These are phyloP conservation scores for Penicillium sp. DNA, from an alignment of 2,329 filamentous ascomycete species.

Conservation along the genomic window DNA sequence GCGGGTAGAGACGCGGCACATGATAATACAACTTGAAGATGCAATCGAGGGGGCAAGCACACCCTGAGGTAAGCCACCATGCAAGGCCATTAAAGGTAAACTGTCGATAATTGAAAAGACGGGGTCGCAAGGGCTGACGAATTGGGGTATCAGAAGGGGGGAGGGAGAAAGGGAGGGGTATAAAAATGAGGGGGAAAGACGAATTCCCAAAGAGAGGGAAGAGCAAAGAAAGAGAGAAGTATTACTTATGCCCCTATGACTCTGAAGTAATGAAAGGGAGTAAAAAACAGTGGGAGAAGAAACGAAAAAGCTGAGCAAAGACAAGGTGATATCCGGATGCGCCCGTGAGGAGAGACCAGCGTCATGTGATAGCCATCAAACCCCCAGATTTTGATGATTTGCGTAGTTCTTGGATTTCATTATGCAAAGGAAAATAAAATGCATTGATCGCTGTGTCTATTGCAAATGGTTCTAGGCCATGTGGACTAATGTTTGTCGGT, in stretches of 20 bases:
- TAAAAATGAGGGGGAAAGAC: conserved; percentile 7
- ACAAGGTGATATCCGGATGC: conserved; percentile 19
- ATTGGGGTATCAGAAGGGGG: conserved; percentile 20
- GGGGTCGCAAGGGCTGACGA: conserved; percentile 22
- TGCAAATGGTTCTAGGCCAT: conserved; percentile 7
- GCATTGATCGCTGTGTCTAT: conserved; percentile 7
- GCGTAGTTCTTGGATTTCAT: neutral
- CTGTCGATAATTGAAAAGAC: conserved; percentile 21
- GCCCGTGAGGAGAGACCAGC: conserved; percentile 19
- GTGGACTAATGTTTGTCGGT: conserved; percentile 36
- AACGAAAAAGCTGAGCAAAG: conserved; percentile 2
- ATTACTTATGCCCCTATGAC: neutral
- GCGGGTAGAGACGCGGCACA: conserved; percentile 31
- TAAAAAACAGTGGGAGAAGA: neutral
- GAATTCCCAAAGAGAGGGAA: conserved; percentile 7
- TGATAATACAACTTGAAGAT: conserved; percentile 31
- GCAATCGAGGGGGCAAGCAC: conserved; percentile 25
- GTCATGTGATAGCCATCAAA: conserved; percentile 27
- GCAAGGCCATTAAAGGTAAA: conserved; percentile 29
- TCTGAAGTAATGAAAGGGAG: neutral
- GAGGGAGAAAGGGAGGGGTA: conserved; percentile 15
- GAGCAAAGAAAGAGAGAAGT: conserved; percentile 4
- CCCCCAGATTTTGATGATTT: conserved; percentile 6
- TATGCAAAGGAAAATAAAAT: conserved; percentile 1
- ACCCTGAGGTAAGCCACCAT: conserved; percentile 29